Base-by-base conservation (phyloP, 306 rosid species). In the Inga oerstediana region DNA sequence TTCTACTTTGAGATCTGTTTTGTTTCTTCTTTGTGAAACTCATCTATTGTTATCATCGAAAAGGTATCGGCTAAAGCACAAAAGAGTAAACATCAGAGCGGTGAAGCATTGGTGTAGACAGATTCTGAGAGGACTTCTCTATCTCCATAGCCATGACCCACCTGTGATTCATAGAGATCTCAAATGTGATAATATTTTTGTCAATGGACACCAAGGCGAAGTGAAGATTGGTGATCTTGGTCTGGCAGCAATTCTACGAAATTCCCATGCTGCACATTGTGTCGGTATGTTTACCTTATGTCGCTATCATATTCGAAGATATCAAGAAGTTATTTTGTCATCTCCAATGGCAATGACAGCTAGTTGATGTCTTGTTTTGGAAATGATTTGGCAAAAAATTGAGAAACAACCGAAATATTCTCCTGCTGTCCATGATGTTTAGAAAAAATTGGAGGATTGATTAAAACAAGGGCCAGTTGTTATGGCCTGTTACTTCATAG, bases 141-240 rank as follows among this genome's bases (percentile, higher is more conserved):
- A 93, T 89, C 94, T 95, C 41, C 98, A 95, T 85, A 92, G 92
- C 87, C 98, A 84, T 64, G 92, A 93, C 73, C 98, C 98, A 41
- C 98, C 97, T 67, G 96, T 95, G 88, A 93, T 95, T 80, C 98
- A 95, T 82, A 92, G 98, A 92, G 98, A 95, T 91, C 98, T 95
- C 71, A 95, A 95, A 84, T 95, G 98, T 85, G 98, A 95, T 82
- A 95, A 95, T 77, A 93, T 95, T 84, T 93, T 95, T 81, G 87
- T 93, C 32, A 95, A 95, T 93, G 98, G 98, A 35, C 92, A 95
- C 83, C 98, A 92, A 85, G 98, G 98, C 75, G 97, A 95, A 87
- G 95, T 95, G 66, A 95, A 95, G 90, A 95, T 95, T 76, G 98
- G 98, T 43, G 98, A 93, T 86, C 98, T 95, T 72, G 98, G 98